Evolutionary conservation across 345 rosid genomes (phyloP), one percentile per base, ranked within the genome.

Genomic region (Cardamine occulta): DNA sequence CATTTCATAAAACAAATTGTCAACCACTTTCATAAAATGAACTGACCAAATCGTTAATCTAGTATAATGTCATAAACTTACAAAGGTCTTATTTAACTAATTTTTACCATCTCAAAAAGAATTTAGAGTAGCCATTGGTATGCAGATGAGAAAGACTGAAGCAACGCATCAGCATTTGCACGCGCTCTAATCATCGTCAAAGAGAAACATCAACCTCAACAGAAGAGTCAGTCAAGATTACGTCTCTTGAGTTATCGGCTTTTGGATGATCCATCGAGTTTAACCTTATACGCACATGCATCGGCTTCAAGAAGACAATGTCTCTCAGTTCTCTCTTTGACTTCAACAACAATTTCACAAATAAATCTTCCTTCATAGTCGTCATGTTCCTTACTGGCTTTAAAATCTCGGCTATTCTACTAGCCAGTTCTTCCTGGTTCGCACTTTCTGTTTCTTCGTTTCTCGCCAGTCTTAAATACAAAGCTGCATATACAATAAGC

Each of bases 281-380:
- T 8, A 96, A 72, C 49, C 70, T 84, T 80, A 96, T 79, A 63
- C 89, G 86, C 53, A 89, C 88, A 52, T 88, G 93, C 26, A 96
- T 62, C 0, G 97, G 93, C 76, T 82, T 96, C 67, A 86, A 49
- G 66, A 96, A 88, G 59, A 87, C 71, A 51, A 86, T 68, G 68
- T 93, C 90, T 76, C 83, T 84, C 75, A 90, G 23, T 21, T 21
- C 23, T 56, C 80, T 72, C 45, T 75, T 75, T 21, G 91, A 85
- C 74, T 81, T 82, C 55, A 81, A 75, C 90, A 92, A 75, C 40
- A 79, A 67, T 79, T 79, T 81, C 79, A 82, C 73, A 87, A 83
- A 89, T 51, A 83, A 51, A 74, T 88, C 85, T 72, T 80, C 73
- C 17, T 39, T 61, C 63, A 70, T 63, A 15, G 70, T 73, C n/a